Evolutionary conservation across 2,329 filamentous ascomycete genomes (phyloP), one percentile per base, ranked within the genome.

Genomic region (Pseudogymnoascus sp.): DNA sequence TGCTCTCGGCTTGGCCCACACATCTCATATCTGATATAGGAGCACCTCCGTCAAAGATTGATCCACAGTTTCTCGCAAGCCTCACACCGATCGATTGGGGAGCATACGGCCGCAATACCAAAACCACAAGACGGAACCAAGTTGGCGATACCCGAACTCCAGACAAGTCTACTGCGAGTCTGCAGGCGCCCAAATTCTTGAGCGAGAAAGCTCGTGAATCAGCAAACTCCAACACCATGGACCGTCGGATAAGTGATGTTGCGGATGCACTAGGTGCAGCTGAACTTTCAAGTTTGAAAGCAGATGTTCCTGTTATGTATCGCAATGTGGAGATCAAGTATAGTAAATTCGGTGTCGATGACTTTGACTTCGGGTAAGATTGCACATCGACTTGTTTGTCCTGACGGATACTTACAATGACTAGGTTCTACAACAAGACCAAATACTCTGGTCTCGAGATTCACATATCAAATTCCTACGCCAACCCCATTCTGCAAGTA

Each of bases 341-440:
- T 78, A 97, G 93, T 79, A 95, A 92, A 72, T 99, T 97, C 74
- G 94, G 94, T 18, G 92, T 99, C n/a, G 93, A 97, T 70, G 95
- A 99, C 74, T 99, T 99, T 73, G 94, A 99, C 74, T 99, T 99
- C 75, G 88, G 89, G 86, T 90, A 77, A 69, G 85, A 75, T 38
- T 54, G 16, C 28, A 33, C 57, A 58, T 35, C 5, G 16, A 18
- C 20, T 4, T 25, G 25, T 18, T 57, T 8, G 20, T n/a, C 22
- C 16, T 16, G 38, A 33, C 7, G 20, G 12, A 70, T 43, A 67
- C 65, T 67, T 60, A 71, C 62, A 16, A 20, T 7, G 12, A 11
- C 22, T 65, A 91, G 90, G 62, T 97, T 90, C 73, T 99, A 95
- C 79, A 99, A 99, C 75, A 92, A 90, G 72, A 97, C 95, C 1